Percentiles rank a stretch among this genome's conserved stretches.
Conservation (phyloP, 768 basidiomycete species). For the Lactifluus rugatus region DNA sequence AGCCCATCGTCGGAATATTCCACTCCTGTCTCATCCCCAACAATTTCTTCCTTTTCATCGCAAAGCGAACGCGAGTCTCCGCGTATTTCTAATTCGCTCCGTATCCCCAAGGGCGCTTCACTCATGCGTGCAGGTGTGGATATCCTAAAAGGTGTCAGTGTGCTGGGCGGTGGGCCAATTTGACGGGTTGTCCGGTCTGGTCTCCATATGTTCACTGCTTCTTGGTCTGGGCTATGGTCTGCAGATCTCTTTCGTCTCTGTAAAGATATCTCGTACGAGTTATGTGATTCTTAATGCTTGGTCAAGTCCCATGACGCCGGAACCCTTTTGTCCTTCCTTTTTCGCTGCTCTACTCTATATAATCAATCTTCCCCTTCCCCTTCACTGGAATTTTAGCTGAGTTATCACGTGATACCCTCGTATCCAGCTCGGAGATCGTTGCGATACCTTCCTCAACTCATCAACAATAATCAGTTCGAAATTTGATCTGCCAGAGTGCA, state of each 20-base stretch:
- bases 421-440: no score
- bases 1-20: constrained; percentile 11
- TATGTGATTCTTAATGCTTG: not conserved
- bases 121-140: constrained; percentile 24
- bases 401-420: no score
- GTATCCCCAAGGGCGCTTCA: constrained; percentile 16
- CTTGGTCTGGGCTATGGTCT: not conserved
- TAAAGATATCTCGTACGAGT: not conserved
- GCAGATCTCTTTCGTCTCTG: not conserved
- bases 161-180: constrained; percentile 11
- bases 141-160: constrained; percentile 25
- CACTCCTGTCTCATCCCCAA: constrained; percentile 9
- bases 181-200: not conserved
- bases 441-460: no score
- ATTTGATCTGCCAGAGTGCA: not conserved
- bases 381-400: no score
- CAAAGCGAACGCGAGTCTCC: not conserved
- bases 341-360: not conserved
- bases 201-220: not conserved
- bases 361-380: no score
- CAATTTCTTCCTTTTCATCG: not conserved
- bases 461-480: not conserved
- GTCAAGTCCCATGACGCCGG: not conserved
- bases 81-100: constrained; percentile 10
- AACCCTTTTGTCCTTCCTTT: not conserved